Conservation (phyloP, 2,329 filamentous ascomycete genomes). For the Thermothelomyces thermophilus region DNA sequence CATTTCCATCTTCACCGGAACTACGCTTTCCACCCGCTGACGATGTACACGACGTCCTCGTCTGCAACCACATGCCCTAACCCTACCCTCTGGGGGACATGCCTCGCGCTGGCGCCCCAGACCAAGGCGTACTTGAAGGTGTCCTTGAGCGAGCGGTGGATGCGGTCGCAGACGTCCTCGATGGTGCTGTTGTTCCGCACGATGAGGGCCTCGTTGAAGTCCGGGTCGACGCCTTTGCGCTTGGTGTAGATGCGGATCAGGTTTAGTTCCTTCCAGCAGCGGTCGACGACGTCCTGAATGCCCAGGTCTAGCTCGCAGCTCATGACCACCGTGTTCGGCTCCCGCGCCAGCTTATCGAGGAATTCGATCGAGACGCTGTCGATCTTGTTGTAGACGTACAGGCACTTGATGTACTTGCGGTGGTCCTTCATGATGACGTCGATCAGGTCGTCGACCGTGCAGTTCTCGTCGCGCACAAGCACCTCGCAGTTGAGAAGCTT, state of each 20-base stretch:
- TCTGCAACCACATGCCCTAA: conserved; percentile 70
- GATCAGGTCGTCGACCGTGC: conserved; percentile 96
- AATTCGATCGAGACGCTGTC: conserved; percentile 91
- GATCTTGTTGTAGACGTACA: conserved; percentile 99
- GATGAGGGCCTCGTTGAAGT: conserved; percentile 87
- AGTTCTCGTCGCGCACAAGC: conserved; percentile 87
- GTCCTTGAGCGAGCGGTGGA: conserved; percentile 91
- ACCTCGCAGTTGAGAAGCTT: conserved; percentile 98
- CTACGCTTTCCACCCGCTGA: conserved; percentile 57
- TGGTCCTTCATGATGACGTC: conserved; percentile 99
- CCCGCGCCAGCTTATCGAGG: conserved; percentile 82
- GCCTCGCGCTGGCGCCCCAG: conserved; percentile 93
- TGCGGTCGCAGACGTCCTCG: conserved; percentile 93
- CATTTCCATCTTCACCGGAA: conserved; percentile 12
- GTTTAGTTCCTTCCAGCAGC: conserved; percentile 88
- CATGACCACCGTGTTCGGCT: conserved; percentile 95
- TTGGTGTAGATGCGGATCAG: conserved; percentile 95
- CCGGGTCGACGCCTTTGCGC: conserved; percentile 82
- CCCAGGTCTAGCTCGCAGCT: conserved; percentile 93
- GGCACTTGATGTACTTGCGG: conserved; percentile 87
- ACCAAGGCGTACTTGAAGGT: conserved; percentile 98
- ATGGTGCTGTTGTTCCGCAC: conserved; percentile 82
- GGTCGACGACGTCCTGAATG: conserved; percentile 85
- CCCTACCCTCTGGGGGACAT: conserved; percentile 90
- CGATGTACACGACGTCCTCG: conserved; percentile 63